Percentiles rank a stretch among this genome's conserved stretches.
These are phyloP conservation scores for Madurella mycetomatis DNA, from an alignment of 2,329 filamentous ascomycete genomes.

Conservation along the genomic window DNA sequence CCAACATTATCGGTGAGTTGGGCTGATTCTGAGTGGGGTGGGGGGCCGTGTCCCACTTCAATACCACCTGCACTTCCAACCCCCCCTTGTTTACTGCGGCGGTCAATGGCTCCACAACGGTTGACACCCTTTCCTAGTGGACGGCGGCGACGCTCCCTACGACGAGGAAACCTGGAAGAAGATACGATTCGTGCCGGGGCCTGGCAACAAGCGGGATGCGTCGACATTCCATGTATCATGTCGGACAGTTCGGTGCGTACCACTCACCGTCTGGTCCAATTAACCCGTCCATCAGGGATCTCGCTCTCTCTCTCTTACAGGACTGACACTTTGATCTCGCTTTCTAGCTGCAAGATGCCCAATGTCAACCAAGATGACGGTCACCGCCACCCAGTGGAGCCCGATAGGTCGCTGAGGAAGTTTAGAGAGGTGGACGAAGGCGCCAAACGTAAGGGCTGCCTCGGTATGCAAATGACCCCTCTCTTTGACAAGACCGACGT, in stretches of 20 bases:
- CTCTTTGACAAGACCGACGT: conserved; percentile 36
- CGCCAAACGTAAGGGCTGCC: conserved; percentile 50
- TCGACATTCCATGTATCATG: conserved; percentile 54
- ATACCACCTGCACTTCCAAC: neutral
- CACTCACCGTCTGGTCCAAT: neutral
- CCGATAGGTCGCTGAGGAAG: conserved; percentile 54
- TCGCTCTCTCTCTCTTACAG: neutral
- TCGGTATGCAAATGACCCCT: conserved; percentile 65
- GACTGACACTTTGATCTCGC: neutral
- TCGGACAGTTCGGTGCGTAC: conserved; percentile 56
- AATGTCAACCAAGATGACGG: conserved; percentile 63
- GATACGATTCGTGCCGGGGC: conserved; percentile 48
- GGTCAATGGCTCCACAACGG: neutral
- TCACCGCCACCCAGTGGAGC: conserved; percentile 50
- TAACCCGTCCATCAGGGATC: neutral
- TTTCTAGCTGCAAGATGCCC: conserved; percentile 59
- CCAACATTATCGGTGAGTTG: conserved; percentile 63
- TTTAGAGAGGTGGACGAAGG: conserved; percentile 59
- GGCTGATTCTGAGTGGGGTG: neutral
- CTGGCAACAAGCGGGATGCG: conserved; percentile 42
- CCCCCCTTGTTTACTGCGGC: neutral
- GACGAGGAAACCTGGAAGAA: conserved; percentile 67
- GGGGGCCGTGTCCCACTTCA: neutral
- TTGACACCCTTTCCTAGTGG: conserved; percentile 18
- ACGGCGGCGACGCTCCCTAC: conserved; percentile 41